These are phyloP conservation scores for Colletotrichum gigasporum DNA, from an alignment of 2,329 filamentous ascomycete species.

Conservation along the genomic window DNA sequence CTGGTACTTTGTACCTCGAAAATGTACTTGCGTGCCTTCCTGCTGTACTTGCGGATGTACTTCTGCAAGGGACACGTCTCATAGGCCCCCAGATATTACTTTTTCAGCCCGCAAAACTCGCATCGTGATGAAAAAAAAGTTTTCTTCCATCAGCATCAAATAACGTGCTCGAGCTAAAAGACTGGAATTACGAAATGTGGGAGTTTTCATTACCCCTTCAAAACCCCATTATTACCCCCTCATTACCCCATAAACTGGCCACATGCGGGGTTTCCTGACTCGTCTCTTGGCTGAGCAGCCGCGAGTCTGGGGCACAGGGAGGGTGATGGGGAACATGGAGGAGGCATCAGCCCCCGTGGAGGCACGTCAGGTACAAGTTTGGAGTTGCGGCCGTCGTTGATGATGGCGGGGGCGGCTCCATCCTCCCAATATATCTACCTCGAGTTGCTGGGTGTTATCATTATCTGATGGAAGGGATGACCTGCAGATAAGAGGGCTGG, in stretches of 20 bases:
- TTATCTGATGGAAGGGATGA: background rate
- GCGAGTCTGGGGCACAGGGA: conserved; percentile 24
- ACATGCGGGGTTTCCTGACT: conserved; percentile 31
- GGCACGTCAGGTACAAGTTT: no score
- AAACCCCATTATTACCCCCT: conserved; percentile 32
- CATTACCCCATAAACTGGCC: conserved; percentile 32
- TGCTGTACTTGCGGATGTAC: no score
- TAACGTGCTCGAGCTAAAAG: conserved; percentile 28
- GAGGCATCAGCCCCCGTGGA: no score
- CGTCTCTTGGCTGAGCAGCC: conserved; percentile 23
- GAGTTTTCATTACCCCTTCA: conserved; percentile 31
- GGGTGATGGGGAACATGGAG: background rate
- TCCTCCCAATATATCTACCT: background rate
- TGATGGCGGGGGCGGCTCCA: background rate
- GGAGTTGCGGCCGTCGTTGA: no score
- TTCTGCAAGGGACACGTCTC: no score
- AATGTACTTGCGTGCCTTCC: background rate
- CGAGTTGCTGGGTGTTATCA: background rate
- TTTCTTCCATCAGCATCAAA: conserved; percentile 3
- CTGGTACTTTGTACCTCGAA: background rate
- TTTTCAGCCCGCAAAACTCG: background rate
- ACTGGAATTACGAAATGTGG: conserved; percentile 30
- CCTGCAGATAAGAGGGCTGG: background rate
- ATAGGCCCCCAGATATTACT: no score
- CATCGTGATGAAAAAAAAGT: conserved; percentile 18